A percentile compares a stretch with the other conserved stretches of the same genome.
phyloP scores from a whole-genome alignment of 768 basidiomycete species.

The Leccinum disarticulatum region DNA sequence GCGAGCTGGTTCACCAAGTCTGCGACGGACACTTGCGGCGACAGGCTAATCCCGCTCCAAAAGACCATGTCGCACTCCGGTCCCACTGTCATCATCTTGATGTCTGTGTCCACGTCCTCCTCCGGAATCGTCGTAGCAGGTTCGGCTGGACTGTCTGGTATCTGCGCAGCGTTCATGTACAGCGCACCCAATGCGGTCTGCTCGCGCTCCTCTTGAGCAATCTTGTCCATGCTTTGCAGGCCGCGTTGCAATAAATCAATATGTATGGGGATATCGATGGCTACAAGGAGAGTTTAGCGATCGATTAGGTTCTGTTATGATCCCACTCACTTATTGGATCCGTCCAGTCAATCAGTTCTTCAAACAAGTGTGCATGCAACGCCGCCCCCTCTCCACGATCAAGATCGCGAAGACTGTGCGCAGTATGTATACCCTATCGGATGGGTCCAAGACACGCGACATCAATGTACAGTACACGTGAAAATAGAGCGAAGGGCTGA shows the following conservation, averaged over 20 bases:
- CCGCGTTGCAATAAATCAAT: constrained; percentile 59
- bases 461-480: constrained; percentile 53
- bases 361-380: constrained; percentile 77
- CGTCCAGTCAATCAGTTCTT: constrained; percentile 84
- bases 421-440: constrained; percentile 67
- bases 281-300: constrained; percentile 38
- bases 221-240: constrained; percentile 65
- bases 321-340: constrained; percentile 73
- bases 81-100: constrained; percentile 67
- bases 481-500: constrained; percentile 57
- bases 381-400: constrained; percentile 88
- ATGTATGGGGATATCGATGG: constrained; percentile 60
- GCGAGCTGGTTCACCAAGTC: constrained; percentile 69
- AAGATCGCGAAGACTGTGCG: constrained; percentile 78
- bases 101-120: constrained; percentile 66
- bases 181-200: constrained; percentile 72
- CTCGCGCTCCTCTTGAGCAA: constrained; percentile 73
- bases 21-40: constrained; percentile 51
- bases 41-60: constrained; percentile 47
- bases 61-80: constrained; percentile 65
- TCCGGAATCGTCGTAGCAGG: constrained; percentile 58
- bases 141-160: constrained; percentile 79
- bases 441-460: constrained; percentile 34
- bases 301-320: constrained; percentile 16
- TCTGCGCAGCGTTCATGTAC: constrained; percentile 67